phyloP scores from a whole-genome alignment of 139 green algal species.

The Penium margaritaceum region DNA sequence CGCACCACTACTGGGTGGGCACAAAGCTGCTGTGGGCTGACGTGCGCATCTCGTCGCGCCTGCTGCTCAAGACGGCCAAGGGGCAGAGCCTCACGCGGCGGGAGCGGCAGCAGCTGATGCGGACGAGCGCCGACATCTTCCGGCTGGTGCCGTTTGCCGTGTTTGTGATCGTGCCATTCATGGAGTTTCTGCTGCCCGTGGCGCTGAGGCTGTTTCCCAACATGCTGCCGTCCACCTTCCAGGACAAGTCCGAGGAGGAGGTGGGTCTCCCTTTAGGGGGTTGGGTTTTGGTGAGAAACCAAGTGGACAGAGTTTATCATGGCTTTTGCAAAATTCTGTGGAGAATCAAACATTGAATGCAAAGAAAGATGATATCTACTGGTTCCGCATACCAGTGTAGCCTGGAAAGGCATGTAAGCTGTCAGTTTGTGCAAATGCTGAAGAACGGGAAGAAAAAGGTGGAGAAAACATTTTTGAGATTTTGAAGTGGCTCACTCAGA shows the following conservation, averaged over 20 bases:
- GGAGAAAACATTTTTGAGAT: too few species aligned
- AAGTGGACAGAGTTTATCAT: too few species aligned
- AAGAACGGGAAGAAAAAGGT: too few species aligned
- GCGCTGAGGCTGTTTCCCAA: conserved; percentile 94
- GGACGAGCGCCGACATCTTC: conserved; percentile 92
- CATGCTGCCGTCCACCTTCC: conserved; percentile 96
- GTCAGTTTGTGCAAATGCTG: too few species aligned
- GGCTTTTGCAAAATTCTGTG: too few species aligned
- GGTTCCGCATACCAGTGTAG: too few species aligned
- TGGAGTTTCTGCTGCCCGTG: conserved; percentile 91
- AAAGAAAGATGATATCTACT: too few species aligned
- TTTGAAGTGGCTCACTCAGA: too few species aligned
- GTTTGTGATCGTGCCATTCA: conserved; percentile 79
- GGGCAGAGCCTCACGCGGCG: conserved; percentile 55
- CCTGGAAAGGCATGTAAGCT: too few species aligned
- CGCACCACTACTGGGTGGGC: conserved; percentile 42
- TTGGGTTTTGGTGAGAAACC: too few species aligned
- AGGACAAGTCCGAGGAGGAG: conserved; percentile 53
- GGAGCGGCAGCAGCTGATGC: conserved; percentile 85
- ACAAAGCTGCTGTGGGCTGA: conserved; percentile 46
- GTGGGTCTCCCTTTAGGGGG: too few species aligned
- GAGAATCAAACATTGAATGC: too few species aligned
- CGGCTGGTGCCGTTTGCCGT: conserved; percentile 53
- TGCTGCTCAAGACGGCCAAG: conserved; percentile 39
- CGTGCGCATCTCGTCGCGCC: conserved; percentile 36